Conservation (phyloP, 805 yeast genomes). For the Saturnispora hagleri region DNA sequence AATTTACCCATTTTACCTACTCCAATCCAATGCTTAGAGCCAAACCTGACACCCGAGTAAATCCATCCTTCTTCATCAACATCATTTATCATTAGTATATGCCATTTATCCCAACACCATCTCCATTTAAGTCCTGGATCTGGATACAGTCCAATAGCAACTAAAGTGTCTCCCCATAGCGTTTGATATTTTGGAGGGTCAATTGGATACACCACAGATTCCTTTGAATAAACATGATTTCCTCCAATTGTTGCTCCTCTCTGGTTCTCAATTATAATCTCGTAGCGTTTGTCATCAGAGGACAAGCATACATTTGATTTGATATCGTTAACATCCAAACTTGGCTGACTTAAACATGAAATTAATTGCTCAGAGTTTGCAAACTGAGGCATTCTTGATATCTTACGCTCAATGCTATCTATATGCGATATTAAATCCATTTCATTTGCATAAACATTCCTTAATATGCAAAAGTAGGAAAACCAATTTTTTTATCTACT, state of each 20-base stretch:
- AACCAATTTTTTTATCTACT: too few relatives aligned
- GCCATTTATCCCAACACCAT: conserved; percentile 52
- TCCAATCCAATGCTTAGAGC: conserved; percentile 41
- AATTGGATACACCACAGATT: conserved; percentile 37
- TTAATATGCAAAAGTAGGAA: neutral
- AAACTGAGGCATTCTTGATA: conserved; percentile 6
- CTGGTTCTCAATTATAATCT: conserved; percentile 44
- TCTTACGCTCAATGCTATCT: neutral
- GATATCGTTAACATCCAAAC: neutral
- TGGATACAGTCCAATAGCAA: conserved; percentile 28
- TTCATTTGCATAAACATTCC: neutral
- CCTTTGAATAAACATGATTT: conserved; percentile 38
- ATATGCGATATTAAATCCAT: neutral
- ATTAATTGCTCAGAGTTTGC: neutral
- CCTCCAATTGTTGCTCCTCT: conserved; percentile 46
- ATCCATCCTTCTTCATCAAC: conserved; percentile 55
- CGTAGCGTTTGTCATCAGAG: conserved; percentile 20
- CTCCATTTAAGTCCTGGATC: conserved; percentile 43
- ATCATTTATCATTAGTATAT: conserved; percentile 42
- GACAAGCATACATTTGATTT: neutral
- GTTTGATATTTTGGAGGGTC: conserved; percentile 45
- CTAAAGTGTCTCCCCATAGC: conserved; percentile 32
- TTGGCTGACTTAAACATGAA: neutral
- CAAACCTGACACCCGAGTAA: conserved; percentile 35
- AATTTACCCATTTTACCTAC: conserved; percentile 40